Conservation (phyloP, 1,284 basidiomycete genomes). For the Leccinum brunneo-olivaceum region DNA sequence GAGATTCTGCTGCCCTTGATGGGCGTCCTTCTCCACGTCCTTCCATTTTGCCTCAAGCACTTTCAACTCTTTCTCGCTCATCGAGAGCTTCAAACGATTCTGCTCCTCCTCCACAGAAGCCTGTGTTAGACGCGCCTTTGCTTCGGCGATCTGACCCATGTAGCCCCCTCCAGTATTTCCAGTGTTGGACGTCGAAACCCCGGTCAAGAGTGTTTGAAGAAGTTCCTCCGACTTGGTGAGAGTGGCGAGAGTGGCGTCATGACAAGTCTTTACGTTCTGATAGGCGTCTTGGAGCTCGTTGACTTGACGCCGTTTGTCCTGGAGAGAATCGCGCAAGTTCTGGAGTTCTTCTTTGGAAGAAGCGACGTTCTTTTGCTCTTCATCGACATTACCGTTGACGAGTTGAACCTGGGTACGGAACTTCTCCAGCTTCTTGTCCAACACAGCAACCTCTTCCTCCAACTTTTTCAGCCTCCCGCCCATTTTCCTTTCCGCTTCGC, state of each 20-base stretch:
- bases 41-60: constrained; percentile 76
- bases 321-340: constrained; percentile 53
- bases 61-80: constrained; percentile 79
- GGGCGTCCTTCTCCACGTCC: constrained; percentile 78
- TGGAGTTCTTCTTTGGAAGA: constrained; percentile 52
- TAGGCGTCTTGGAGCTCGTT: constrained; percentile 56
- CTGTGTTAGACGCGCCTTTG: constrained; percentile 70
- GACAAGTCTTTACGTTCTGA: constrained; percentile 66
- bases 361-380: constrained; percentile 68
- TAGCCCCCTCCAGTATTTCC: constrained; percentile 76
- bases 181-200: constrained; percentile 69
- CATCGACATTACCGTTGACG: constrained; percentile 69
- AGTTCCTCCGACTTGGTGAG: constrained; percentile 83
- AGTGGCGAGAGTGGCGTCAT: constrained; percentile 58
- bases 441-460: constrained; percentile 69
- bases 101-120: constrained; percentile 85
- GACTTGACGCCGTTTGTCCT: constrained; percentile 55
- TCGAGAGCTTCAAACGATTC: constrained; percentile 68
- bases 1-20: constrained; percentile 69
- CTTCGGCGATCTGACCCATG: constrained; percentile 93
- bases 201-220: constrained; percentile 92
- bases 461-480: constrained; percentile 73
- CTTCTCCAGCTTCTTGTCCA: constrained; percentile 86
- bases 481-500: constrained; percentile 62
- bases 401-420: constrained; percentile 85